A percentile compares a stretch with the other conserved stretches of the same genome.
Evolutionary conservation across 768 basidiomycete genomes (phyloP).

Genomic region (Mycena polygramma): DNA sequence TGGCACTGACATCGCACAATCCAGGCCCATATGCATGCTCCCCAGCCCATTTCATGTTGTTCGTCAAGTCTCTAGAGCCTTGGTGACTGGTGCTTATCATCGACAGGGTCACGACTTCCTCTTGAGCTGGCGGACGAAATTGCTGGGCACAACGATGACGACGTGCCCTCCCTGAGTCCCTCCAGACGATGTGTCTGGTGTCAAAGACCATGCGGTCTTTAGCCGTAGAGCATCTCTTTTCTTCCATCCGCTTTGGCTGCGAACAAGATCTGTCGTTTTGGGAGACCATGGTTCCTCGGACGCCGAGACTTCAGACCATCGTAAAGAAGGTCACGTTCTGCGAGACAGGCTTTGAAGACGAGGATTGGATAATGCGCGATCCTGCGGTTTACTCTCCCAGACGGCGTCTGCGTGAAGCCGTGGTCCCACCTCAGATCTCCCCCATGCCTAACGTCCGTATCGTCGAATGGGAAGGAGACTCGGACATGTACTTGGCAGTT

Average conservation of each 20-base stretch:
- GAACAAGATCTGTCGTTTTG: conserved; percentile 23
- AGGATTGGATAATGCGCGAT: background rate
- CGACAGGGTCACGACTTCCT: conserved; percentile 21
- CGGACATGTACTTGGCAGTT: too few species aligned
- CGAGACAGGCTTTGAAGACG: background rate
- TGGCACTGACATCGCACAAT: too few species aligned
- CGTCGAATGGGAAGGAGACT: conserved; percentile 6
- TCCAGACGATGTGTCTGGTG: conserved; percentile 23
- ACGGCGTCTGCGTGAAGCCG: background rate
- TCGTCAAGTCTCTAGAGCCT: too few species aligned
- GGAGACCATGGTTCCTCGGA: conserved; percentile 18
- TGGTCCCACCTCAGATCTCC: background rate
- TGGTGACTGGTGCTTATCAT: too few species aligned
- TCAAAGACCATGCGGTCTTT: conserved; percentile 19
- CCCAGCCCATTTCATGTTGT: too few species aligned
- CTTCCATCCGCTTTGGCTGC: conserved; percentile 15
- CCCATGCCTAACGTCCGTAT: conserved; percentile 18
- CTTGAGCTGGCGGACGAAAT: conserved; percentile 23
- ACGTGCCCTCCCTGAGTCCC: conserved; percentile 12
- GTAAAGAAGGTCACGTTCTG: conserved; percentile 24
- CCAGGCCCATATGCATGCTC: too few species aligned
- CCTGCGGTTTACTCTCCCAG: background rate
- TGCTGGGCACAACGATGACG: conserved; percentile 20
- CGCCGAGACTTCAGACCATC: conserved; percentile 8
- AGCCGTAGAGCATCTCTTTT: conserved; percentile 26